Conservation (phyloP, 768 basidiomycete species). For the Lentinula guzmanii region DNA sequence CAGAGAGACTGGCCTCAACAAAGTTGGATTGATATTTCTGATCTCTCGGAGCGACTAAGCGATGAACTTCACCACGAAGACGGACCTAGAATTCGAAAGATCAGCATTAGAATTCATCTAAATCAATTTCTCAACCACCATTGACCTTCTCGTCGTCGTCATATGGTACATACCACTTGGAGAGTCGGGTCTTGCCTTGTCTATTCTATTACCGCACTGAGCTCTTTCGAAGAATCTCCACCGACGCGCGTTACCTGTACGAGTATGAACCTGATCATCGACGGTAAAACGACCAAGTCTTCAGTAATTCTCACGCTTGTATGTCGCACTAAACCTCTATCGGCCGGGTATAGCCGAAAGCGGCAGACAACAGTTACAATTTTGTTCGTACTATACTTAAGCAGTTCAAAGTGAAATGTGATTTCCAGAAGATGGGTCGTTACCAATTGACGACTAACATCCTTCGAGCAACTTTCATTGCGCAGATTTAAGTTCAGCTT, state of each 20-base stretch:
- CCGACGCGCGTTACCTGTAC: constrained; percentile 61
- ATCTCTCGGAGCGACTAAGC: constrained; percentile 92
- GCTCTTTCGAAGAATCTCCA: background rate
- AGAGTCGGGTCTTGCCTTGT: constrained; percentile 95
- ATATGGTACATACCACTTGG: constrained; percentile 99
- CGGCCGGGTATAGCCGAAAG: too few relatives aligned
- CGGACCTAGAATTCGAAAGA: constrained; percentile 54
- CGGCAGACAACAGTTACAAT: too few relatives aligned
- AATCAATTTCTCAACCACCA: background rate
- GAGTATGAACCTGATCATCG: constrained; percentile 96
- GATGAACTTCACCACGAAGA: constrained; percentile 92
- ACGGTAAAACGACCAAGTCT: background rate
- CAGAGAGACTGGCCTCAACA: constrained; percentile 71
- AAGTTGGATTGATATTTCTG: constrained; percentile 99
- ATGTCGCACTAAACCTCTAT: too few relatives aligned
- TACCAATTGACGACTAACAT: too few relatives aligned
- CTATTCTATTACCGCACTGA: constrained; percentile 59
- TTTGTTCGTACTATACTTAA: too few relatives aligned
- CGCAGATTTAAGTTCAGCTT: too few relatives aligned
- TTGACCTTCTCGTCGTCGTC: constrained; percentile 97
- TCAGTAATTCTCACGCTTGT: too few relatives aligned
- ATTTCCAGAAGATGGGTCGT: too few relatives aligned
- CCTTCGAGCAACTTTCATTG: too few relatives aligned
- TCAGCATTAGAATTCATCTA: background rate
- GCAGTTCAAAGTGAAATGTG: too few relatives aligned